Percentiles rank a stretch among this genome's conserved stretches.
Evolutionary conservation across 1,139 yeast species (phyloP).

Genomic region (Oligophagozyma castellii): DNA sequence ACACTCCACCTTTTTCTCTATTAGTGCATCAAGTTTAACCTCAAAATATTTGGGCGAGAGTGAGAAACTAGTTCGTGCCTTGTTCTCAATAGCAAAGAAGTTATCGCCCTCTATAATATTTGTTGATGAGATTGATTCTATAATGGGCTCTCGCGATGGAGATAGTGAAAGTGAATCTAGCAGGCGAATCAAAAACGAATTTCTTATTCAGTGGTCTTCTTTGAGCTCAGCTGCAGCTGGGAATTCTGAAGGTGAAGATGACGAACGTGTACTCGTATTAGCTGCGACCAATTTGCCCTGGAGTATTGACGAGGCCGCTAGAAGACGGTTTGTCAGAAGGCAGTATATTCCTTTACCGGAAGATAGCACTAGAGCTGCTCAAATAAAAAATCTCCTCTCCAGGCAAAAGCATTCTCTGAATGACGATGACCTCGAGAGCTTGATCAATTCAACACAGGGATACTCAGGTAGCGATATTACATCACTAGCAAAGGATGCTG

Average conservation of each 20-base stretch:
- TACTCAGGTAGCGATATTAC: constrained; percentile 92
- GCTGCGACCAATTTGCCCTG: constrained; percentile 98
- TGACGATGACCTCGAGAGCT: constrained; percentile 45
- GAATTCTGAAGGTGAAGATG: constrained; percentile 34
- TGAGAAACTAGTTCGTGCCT: constrained; percentile 82
- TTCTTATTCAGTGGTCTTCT: constrained; percentile 91
- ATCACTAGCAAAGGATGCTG: constrained; percentile 93
- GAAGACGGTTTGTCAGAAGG: constrained; percentile 84
- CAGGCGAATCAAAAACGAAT: constrained; percentile 85
- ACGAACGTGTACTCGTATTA: constrained; percentile 69
- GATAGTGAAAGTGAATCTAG: constrained; percentile 83
- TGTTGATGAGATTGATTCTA: constrained; percentile 91
- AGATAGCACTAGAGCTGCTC: constrained; percentile 62
- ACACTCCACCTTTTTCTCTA: constrained; percentile 83
- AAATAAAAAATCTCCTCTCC: constrained; percentile 52
- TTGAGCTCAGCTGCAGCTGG: constrained; percentile 82
- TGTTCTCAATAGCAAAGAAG: constrained; percentile 73
- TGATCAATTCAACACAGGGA: constrained; percentile 58
- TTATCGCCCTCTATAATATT: constrained; percentile 89
- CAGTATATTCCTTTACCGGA: constrained; percentile 95
- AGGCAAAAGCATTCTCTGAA: constrained; percentile 65
- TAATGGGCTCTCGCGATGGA: constrained; percentile 61
- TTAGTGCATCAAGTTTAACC: constrained; percentile 83
- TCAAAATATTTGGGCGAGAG: constrained; percentile 90
- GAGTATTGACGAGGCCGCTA: constrained; percentile 97